Percentiles rank a stretch among this genome's conserved stretches.
These are phyloP conservation scores for Phialophora chinensis DNA, from an alignment of 2,329 filamentous ascomycete genomes.

Conservation along the genomic window DNA sequence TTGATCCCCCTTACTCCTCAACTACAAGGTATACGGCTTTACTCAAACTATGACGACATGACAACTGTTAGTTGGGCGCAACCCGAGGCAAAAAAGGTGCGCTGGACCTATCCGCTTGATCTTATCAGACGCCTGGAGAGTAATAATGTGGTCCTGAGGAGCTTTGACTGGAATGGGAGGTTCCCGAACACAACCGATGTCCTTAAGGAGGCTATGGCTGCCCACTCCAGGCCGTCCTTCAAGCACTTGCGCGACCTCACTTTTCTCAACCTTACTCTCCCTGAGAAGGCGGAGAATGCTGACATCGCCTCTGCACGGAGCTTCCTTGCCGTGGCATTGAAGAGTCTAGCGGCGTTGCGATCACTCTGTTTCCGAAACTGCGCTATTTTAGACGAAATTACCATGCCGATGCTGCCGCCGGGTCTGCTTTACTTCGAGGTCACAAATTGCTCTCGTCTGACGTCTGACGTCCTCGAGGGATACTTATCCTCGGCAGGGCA, in stretches of 20 bases:
- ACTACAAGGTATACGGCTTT: conserved; percentile 72
- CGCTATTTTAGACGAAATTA: conserved; percentile 69
- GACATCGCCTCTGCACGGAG: conserved; percentile 24
- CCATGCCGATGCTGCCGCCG: conserved; percentile 72
- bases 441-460: conserved; percentile 78
- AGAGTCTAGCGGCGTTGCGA: conserved; percentile 63
- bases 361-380: conserved; percentile 77
- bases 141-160: conserved; percentile 53
- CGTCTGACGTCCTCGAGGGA: conserved; percentile 66
- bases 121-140: conserved; percentile 70
- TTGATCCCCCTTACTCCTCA: conserved; percentile 70
- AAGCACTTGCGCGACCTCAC: conserved; percentile 44
- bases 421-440: conserved; percentile 72
- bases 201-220: conserved; percentile 52
- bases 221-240: conserved; percentile 66
- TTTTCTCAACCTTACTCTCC: conserved; percentile 46
- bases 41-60: conserved; percentile 68
- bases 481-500: conserved; percentile 73
- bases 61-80: conserved; percentile 40
- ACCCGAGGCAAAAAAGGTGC: conserved; percentile 44
- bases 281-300: conserved; percentile 31
- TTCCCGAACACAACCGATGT: conserved; percentile 48
- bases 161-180: conserved; percentile 63
- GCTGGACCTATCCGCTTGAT: conserved; percentile 72
- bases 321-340: conserved; percentile 47